Evolutionary conservation across 1,139 yeast genomes (phyloP), one percentile per base, ranked within the genome.

Genomic region (Saccharomyces hybrid): DNA sequence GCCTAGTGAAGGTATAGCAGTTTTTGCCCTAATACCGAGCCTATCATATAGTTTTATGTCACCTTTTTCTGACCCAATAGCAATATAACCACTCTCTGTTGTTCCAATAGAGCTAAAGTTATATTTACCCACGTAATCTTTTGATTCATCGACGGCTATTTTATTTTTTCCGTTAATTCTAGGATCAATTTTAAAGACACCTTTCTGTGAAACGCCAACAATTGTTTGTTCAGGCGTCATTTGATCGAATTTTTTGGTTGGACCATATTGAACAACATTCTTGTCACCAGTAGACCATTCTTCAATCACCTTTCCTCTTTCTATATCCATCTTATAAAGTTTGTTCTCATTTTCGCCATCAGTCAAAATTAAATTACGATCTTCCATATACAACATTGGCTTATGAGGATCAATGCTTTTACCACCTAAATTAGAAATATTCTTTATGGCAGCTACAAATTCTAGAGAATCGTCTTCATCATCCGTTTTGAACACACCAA

Each of bases 1-100:
- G 14, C 96, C 96, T 54, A 89, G 73, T 0, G 95, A 88, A 1
- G 96, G 96, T 44, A 89, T 72, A 23, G 80, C 77, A 0, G 93
- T 83, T 71, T 85, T 88, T 0, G 96, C 96, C 61, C 79, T 80
- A 55, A 78, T 75, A 14, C 96, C 96, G 13, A 88, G 65, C 57
- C 79, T 74, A 69, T 88, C 88, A 67, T 79, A 88, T 48, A 89
- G 75, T 57, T 89, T 76, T 50, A 90, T 81, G 57, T 83, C 91
- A 63, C 97, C 97, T 57, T 78, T 82, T 26, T 73, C 73, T 16
- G 91, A 82, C 1, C 91, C 93, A 31, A 86, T 85, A 0, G 95
- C 96, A 56, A 88, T 73, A 62, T 78, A 77, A 1, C 97, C 97
- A 42, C 74, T 65, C 54, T 81, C 87, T 0, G 96, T 88, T 0